Conservation (phyloP, 2,329 filamentous ascomycete species). For the Dactylellina leptospora region DNA sequence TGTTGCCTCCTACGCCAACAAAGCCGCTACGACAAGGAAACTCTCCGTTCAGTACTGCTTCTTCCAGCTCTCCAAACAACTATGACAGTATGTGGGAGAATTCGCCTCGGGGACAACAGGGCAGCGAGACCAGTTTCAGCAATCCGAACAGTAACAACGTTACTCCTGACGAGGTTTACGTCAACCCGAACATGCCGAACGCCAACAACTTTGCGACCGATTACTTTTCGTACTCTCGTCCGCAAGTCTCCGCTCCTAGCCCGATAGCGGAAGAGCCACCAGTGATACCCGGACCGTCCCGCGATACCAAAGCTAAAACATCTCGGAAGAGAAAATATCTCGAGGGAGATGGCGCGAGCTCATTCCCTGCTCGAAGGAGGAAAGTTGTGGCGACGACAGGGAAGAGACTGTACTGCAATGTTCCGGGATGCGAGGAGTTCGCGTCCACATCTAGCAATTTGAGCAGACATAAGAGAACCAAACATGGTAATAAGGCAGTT, state of each 20-base stretch:
- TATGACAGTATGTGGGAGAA: conserved; percentile 43
- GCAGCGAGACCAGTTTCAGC: conserved; percentile 48
- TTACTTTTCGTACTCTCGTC: conserved; percentile 40
- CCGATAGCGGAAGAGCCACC: background rate
- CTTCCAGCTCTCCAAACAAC: conserved; percentile 46
- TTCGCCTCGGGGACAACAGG: conserved; percentile 28
- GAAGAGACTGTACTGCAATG: conserved; percentile 47
- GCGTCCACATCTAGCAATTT: conserved; percentile 51
- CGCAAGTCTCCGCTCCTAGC: conserved; percentile 2
- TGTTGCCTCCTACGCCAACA: conserved; percentile 9
- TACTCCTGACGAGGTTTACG: conserved; percentile 45
- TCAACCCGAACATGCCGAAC: conserved; percentile 40
- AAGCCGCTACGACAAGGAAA: conserved; percentile 7
- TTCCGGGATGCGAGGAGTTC: conserved; percentile 50
- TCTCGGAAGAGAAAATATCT: conserved; percentile 50
- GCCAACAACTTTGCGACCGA: conserved; percentile 30
- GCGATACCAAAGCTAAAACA: conserved; percentile 10
- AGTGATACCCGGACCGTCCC: background rate
- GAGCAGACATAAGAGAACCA: conserved; percentile 48
- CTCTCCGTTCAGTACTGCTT: conserved; percentile 45
- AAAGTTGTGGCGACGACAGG: conserved; percentile 35
- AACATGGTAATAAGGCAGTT: conserved; percentile 40
- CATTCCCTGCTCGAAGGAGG: conserved; percentile 44
- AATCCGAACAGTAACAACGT: conserved; percentile 50
- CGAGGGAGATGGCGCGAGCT: conserved; percentile 44